A percentile compares a stretch with the other conserved stretches of the same genome.
phyloP scores from a whole-genome alignment of 148 eudicot species.

The Rheum nobile region DNA sequence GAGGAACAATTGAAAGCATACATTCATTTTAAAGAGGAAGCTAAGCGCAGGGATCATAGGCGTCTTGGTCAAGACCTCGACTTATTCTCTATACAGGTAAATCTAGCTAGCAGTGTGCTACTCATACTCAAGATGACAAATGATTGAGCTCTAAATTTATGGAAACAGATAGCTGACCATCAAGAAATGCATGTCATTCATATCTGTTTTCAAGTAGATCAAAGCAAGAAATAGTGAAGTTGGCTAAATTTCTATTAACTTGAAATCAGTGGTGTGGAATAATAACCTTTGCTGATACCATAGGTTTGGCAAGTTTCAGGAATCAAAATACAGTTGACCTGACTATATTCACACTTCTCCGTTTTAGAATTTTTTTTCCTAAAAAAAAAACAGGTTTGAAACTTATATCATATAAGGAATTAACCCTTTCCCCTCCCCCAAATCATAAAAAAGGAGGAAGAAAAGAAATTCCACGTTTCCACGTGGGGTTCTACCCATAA shows the following conservation, averaged over 20 bases:
- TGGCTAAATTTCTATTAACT: neutral
- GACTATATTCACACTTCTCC: neutral
- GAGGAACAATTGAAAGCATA: conserved; percentile 95
- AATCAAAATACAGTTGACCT: neutral
- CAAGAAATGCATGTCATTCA: neutral
- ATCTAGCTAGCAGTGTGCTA: neutral
- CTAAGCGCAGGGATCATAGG: conserved; percentile 90
- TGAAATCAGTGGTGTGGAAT: neutral
- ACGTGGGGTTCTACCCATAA: neutral
- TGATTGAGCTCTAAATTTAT: neutral
- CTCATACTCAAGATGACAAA: neutral
- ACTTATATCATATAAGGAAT: neutral
- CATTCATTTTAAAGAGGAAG: conserved; percentile 87
- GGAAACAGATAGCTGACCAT: neutral
- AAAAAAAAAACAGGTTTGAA: neutral
- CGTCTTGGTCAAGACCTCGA: conserved; percentile 99
- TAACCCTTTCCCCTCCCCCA: neutral
- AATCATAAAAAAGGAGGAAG: neutral
- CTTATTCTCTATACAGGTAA: conserved; percentile 91
- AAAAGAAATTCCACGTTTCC: neutral
- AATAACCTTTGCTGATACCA: neutral
- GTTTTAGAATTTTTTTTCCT: neutral
- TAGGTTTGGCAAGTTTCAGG: neutral
- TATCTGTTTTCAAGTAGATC: neutral
- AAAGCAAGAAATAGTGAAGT: neutral